A percentile compares a stretch with the other conserved stretches of the same genome.
phyloP scores from a whole-genome alignment of 768 basidiomycete species.

The Fibroporia radiculosa region DNA sequence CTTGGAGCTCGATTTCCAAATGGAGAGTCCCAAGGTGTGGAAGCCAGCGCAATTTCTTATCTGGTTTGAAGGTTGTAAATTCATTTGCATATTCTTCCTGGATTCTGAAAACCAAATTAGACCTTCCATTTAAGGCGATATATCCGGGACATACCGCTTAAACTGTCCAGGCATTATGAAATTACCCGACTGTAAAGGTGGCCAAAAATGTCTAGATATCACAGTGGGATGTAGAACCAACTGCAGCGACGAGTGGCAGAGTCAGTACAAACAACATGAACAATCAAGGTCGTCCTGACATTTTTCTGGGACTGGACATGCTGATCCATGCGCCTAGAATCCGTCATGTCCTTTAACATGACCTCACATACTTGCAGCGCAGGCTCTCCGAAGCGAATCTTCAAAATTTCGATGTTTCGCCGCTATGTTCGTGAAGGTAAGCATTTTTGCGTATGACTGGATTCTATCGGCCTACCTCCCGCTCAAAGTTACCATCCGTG shows the following conservation, averaged over 20 bases:
- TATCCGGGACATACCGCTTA: constrained; percentile 46
- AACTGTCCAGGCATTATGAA: constrained; percentile 84
- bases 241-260: constrained; percentile 25
- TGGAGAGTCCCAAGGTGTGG: constrained; percentile 83
- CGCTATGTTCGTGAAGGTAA: constrained; percentile 50
- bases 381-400: constrained; percentile 91
- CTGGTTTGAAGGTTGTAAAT: constrained; percentile 82
- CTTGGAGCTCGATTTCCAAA: constrained; percentile 74
- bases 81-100: constrained; percentile 72
- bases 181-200: constrained; percentile 63
- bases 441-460: too few relatives aligned
- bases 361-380: constrained; percentile 95
- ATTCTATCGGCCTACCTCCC: constrained; percentile 46
- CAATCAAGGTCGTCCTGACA: constrained; percentile 34
- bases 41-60: constrained; percentile 86
- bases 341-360: constrained; percentile 96
- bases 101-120: constrained; percentile 33
- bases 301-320: constrained; percentile 70
- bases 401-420: constrained; percentile 87
- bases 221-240: constrained; percentile 80
- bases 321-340: constrained; percentile 85
- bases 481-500: constrained; percentile 71
- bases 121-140: too few relatives aligned
- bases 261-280: not conserved
- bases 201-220: constrained; percentile 96